Conservation (phyloP, 1,284 basidiomycete genomes). For the Cerrena zonata region DNA sequence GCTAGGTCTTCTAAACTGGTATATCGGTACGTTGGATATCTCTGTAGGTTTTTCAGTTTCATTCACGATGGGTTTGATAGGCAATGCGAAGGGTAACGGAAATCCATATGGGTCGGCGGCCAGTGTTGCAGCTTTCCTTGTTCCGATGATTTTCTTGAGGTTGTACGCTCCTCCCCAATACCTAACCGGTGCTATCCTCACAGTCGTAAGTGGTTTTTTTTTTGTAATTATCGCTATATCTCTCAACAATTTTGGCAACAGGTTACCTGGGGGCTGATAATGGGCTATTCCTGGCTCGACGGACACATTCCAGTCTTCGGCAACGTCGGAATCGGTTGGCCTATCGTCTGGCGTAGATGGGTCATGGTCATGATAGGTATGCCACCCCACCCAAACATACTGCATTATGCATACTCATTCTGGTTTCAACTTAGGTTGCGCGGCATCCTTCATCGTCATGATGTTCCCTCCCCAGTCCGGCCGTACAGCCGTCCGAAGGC, state of each 20-base stretch:
- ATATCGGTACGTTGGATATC: slow-evolving; percentile 35
- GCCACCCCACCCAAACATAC: no score
- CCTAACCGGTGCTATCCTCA: slow-evolving; percentile 34
- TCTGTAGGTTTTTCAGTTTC: background rate
- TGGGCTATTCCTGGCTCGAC: slow-evolving; percentile 63
- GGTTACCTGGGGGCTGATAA: slow-evolving; percentile 40
- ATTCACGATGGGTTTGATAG: slow-evolving; percentile 29
- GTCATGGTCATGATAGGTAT: slow-evolving; percentile 42
- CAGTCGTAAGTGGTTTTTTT: slow-evolving; percentile 30
- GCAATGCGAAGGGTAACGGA: slow-evolving; percentile 45
- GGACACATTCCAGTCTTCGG: slow-evolving; percentile 40
- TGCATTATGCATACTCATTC: background rate
- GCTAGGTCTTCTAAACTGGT: slow-evolving; percentile 55
- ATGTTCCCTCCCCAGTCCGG: slow-evolving; percentile 46
- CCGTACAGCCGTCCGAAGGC: slow-evolving; percentile 42
- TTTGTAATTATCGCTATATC: no score
- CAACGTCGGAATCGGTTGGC: slow-evolving; percentile 49
- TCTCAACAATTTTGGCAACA: no score
- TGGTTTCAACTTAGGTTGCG: slow-evolving; percentile 29
- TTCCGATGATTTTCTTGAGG: slow-evolving; percentile 52
- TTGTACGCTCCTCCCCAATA: slow-evolving; percentile 43
- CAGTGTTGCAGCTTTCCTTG: slow-evolving; percentile 42
- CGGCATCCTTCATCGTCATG: slow-evolving; percentile 44
- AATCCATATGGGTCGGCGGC: slow-evolving; percentile 57
- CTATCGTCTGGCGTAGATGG: slow-evolving; percentile 49